Evolutionary conservation across 75 land plant species (phyloP).

Genomic region (Sequoiadendron giganteum): DNA sequence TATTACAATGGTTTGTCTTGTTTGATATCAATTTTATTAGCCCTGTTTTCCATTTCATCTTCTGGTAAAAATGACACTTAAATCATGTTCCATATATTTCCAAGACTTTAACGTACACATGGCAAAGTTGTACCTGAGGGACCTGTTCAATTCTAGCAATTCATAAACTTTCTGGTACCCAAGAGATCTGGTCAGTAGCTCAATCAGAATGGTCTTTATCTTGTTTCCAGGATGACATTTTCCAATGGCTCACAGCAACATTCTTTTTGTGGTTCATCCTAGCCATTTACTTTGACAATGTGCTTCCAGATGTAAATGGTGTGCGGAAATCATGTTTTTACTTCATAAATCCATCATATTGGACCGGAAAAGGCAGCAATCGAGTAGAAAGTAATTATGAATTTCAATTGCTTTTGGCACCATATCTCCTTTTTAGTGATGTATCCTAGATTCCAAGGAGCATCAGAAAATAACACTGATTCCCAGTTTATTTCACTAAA

Average conservation of each 20-base stretch:
- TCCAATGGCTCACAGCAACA: slow-evolving; percentile 71
- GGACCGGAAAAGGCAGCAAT: slow-evolving; percentile 79
- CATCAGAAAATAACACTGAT: not conserved
- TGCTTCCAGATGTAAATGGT: slow-evolving; percentile 81
- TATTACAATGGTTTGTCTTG: slow-evolving; percentile 63
- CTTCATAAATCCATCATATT: slow-evolving; percentile 80
- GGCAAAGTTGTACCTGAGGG: not conserved
- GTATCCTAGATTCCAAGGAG: not conserved
- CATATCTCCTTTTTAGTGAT: not conserved
- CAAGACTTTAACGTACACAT: not conserved
- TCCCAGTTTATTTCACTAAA: not conserved
- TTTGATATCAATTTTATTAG: not conserved
- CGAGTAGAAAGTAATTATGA: slow-evolving; percentile 66
- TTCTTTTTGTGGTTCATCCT: slow-evolving; percentile 82
- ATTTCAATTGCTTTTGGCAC: not conserved
- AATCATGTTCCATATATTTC: not conserved
- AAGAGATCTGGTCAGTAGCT: too few species aligned
- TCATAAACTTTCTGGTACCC: not conserved
- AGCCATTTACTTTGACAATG: slow-evolving; percentile 93
- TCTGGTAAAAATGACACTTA: not conserved
- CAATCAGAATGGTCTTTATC: not conserved
- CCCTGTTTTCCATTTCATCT: not conserved
- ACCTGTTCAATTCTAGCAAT: not conserved
- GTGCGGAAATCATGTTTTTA: slow-evolving; percentile 86
- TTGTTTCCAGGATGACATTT: slow-evolving; percentile 63